Base-by-base conservation (phyloP, 192 early-diverging fungal species). In the Linnemannia hyalina region DNA sequence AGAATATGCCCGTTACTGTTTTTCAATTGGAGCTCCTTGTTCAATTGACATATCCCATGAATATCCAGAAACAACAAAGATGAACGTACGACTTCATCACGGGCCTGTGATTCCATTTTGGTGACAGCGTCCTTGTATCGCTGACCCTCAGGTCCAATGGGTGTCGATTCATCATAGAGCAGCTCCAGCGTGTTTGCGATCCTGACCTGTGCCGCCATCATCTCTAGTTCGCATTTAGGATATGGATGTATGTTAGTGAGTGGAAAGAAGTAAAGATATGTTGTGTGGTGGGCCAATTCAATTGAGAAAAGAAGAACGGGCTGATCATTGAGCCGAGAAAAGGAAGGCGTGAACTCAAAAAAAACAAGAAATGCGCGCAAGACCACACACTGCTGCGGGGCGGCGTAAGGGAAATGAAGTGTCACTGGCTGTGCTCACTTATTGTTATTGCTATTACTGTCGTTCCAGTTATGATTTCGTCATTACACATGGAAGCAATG, bases 111-210 rank as follows among this genome's bases (percentile, higher is more conserved):
- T 78, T 98, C 97, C 74, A 99, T 90, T 57, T 92, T 92, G 57
- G 91, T 90, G 0, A 97, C 92, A 6, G 95, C 95, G 46, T 96
- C 93, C 79, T 96, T 97, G 89, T 99, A 99, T 65, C 95, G 94
- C 20, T 89, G 79, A 40, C 95, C 95, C 75, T 92, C 92, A 42
- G 93, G 90, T 35, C 92, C 91, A 83, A 96, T 93, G 13, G 96
- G 95, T 20, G 92, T 88, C 38, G 92, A 91, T 15, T 97, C 95
- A 65, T 98, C 97, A 80, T 98, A 96, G 78, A 99, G 97, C 23
- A 92, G 91, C 10, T 95, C 94, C 46, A 99, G 91, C 36, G 97
- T 98, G 52, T 95, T 94, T 0, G 98, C 96, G 75, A 99, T 95
- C 23, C 93, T 92, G 47, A 92, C 84, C 84, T 99, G 98, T 36